phyloP scores from a whole-genome alignment of 2,329 filamentous ascomycete genomes.

The Ophiostoma fasciatum region DNA sequence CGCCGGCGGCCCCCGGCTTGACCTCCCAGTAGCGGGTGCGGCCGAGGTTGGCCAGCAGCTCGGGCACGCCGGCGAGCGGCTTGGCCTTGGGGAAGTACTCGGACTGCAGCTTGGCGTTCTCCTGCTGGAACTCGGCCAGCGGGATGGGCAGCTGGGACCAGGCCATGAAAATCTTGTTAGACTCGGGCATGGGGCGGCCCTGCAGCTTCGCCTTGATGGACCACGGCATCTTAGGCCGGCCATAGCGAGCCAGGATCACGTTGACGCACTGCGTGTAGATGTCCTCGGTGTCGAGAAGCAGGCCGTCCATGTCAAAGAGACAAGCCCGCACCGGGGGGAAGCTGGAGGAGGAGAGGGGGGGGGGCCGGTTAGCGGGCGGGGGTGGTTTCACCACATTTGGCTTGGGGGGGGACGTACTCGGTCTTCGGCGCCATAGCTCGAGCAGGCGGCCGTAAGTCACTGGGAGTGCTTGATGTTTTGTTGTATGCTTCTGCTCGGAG shows the following conservation, averaged over 20 bases:
- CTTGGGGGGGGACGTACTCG: conserved; percentile 15
- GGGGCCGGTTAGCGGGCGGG: not conserved
- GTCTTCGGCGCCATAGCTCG: conserved; percentile 20
- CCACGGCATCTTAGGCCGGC: conserved; percentile 70
- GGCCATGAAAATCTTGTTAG: conserved; percentile 44
- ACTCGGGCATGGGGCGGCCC: conserved; percentile 38
- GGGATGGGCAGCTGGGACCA: conserved; percentile 80
- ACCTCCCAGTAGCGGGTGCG: conserved; percentile 35
- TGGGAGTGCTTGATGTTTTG: too few relatives aligned
- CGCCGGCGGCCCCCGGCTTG: conserved; percentile 10
- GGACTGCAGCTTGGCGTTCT: conserved; percentile 49
- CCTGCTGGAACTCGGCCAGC: conserved; percentile 46
- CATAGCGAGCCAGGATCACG: conserved; percentile 60
- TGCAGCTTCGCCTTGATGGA: conserved; percentile 78
- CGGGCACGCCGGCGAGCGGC: conserved; percentile 63
- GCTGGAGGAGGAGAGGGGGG: conserved; percentile 17
- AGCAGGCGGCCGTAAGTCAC: too few relatives aligned
- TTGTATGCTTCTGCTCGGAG: too few relatives aligned
- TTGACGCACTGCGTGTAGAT: conserved; percentile 76
- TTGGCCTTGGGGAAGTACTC: conserved; percentile 59
- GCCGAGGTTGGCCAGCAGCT: conserved; percentile 48
- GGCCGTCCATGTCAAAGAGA: conserved; percentile 97
- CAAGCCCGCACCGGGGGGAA: conserved; percentile 75
- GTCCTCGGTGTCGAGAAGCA: conserved; percentile 89
- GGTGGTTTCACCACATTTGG: too few relatives aligned